A percentile compares a stretch with the other conserved stretches of the same genome.
Conservation (phyloP, 306 rosid species). For the Vigna trinervia region DNA sequence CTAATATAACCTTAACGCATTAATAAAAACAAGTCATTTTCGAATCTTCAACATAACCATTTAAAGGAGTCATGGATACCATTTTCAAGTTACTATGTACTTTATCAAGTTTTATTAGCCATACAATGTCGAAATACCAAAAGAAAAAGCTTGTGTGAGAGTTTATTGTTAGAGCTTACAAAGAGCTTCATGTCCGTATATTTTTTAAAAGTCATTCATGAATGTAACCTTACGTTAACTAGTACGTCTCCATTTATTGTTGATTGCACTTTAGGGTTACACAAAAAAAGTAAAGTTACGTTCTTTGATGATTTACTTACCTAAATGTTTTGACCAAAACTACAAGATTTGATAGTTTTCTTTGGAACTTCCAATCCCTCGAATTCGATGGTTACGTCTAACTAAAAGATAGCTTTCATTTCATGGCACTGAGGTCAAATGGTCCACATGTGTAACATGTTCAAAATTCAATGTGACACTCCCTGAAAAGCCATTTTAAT, state of each 20-base stretch:
- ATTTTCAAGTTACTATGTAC: conserved; percentile 13
- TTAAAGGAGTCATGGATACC: neutral
- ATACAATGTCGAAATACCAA: neutral
- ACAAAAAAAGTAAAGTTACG: neutral
- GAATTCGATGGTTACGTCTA: conserved; percentile 1
- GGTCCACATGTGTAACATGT: conserved; percentile 3
- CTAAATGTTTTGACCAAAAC: neutral
- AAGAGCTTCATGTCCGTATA: neutral
- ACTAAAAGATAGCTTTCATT: neutral
- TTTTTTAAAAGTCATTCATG: neutral
- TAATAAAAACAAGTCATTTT: conserved; percentile 1
- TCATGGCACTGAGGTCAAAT: neutral
- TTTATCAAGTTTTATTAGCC: neutral
- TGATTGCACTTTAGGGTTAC: neutral
- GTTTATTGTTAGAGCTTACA: too few relatives aligned
- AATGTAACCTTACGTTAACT: neutral
- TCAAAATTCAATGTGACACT: neutral
- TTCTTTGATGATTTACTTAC: neutral
- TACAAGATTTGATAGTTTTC: neutral
- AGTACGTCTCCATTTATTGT: neutral
- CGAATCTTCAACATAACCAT: neutral
- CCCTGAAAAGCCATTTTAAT: neutral
- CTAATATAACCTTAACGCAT: neutral
- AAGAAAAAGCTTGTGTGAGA: too few relatives aligned
- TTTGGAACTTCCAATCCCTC: neutral